Base-by-base conservation (phyloP, 257 asterid genomes). In the Nyctanthes arbortristis region DNA sequence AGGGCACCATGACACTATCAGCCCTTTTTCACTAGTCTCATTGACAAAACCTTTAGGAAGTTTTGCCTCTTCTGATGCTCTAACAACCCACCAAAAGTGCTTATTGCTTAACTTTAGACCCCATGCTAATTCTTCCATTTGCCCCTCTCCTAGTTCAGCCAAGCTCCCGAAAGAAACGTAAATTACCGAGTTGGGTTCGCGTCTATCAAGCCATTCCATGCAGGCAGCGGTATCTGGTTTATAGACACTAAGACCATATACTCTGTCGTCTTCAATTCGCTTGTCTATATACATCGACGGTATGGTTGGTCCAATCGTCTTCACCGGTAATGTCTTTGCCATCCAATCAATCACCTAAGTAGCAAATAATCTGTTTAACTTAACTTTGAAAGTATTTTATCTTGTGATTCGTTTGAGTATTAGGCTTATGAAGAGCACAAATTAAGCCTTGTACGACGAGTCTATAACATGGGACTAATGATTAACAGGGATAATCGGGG, bases 81-180 rank as follows among this genome's bases (percentile, higher is more conserved):
- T 39, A 25, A 79, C 77, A 40, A 75, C 80, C 80, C 80, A 78
- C 16, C 74, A 33, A 58, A 78, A 78, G 54, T 14, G 18, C 5
- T 54, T 70, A 16, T 62, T 16, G 61, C 33, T 74, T 22, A 24
- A 31, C 16, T 61, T 70, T 8, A 78, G 16, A 18, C 57, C 31
- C 4, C 5, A 35, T 20, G 83, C 75, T 5, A 78, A 14, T 29
- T 74, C 83, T 69, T 74, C 72, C 80, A 78, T 66, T 43, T 78
- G 72, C 11, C 9, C 71, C 10, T 22, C 13, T 10, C 47, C 61
- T 0, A 65, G 27, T 27, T 13, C 5, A 0, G 80, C 80, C 68
- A 70, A 35, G 4, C 79, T 78, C 2, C 82, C 82, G 14, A 78
- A 74, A 2, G 82, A 73, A 3, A 70, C 63, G 3, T 78, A 78